Base-by-base conservation (phyloP, 257 asterid genomes). In the Fraxinus americana region DNA sequence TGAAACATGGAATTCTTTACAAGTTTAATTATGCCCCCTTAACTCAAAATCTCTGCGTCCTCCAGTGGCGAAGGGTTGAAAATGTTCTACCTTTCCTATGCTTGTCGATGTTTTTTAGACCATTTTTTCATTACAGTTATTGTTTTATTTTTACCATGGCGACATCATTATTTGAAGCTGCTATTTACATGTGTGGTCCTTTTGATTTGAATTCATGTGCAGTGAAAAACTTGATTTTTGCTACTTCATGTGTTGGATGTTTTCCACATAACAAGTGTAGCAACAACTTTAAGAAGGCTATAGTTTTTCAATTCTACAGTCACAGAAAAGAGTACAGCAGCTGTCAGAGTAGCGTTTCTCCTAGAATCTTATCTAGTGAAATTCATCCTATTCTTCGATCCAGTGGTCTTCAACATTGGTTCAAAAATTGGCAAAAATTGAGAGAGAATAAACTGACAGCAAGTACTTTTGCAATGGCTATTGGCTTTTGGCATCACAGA, bases 381-480 rank as follows among this genome's bases (percentile, higher is more conserved):
- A 57, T 39, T 72, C 83, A 91, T 79, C 83, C 88, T 61, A 65
- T 87, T 78, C 86, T 87, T 79, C 86, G 45, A 77, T 16, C 88
- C 16, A 59, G 52, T 6, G 75, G 83, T 27, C 82, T 91, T 69
- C 93, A 85, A 79, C 94, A 94, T 78, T 82, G 92, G 96, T 92
- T 88, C 91, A 94, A 94, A 87, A 91, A 92, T 79, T 92, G 97
- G 98, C 96, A 89, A 81, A 86, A 91, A 77, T 70, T 88, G 84
- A 90, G 98, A 85, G 88, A 77, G 86, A 72, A 86, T 85, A 94
- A 86, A 81, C 86, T 91, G 66, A 94, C 97, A n/a, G 96, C 98
- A 30, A 94, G 97, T 80, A 94, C 97, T 76, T 94, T 94, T 75
- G 85, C 85, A 66, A 80, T 80, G 71, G 98, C 97, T 7, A 72